phyloP scores from a whole-genome alignment of 768 basidiomycete genomes.

The Pleurotus tuber-regium region DNA sequence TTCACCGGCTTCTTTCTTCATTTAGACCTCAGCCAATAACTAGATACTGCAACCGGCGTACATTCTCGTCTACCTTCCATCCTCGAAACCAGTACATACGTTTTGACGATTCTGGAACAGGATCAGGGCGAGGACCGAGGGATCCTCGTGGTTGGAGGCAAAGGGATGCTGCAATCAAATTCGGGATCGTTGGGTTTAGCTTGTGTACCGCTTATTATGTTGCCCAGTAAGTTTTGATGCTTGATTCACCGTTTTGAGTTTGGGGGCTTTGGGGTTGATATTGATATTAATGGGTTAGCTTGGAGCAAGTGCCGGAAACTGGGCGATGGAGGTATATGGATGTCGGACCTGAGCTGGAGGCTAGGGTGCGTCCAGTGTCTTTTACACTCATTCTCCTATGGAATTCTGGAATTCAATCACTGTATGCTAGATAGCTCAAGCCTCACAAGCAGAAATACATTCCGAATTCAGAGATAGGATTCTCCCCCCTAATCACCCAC shows the following conservation, averaged over 20 bases:
- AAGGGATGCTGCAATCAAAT: background rate
- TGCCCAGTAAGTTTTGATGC: conserved; percentile 4
- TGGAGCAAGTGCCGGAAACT: conserved; percentile 85
- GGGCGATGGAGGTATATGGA: conserved; percentile 91
- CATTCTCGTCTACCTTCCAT: background rate
- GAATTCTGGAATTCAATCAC: background rate
- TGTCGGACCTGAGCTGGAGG: conserved; percentile 55
- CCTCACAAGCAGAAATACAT: conserved; percentile 39
- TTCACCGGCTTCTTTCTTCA: too few species aligned
- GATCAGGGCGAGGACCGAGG: background rate
- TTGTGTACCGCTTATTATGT: conserved; percentile 7
- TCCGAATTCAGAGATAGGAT: conserved; percentile 50
- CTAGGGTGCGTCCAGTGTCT: conserved; percentile 36
- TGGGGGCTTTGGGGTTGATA: background rate
- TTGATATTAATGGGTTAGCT: conserved; percentile 34
- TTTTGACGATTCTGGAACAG: conserved; percentile 1
- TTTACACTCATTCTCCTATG: background rate
- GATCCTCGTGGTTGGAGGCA: background rate
- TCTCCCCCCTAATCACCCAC: conserved; percentile 65
- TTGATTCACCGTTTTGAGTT: background rate
- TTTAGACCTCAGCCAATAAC: too few species aligned
- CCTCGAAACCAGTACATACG: conserved; percentile 6
- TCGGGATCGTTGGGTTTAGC: conserved; percentile 1
- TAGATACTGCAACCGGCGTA: background rate
- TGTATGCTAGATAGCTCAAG: conserved; percentile 38